Base-by-base conservation (phyloP, 805 yeast genomes). In the Wickerhamomyces ciferrii region DNA sequence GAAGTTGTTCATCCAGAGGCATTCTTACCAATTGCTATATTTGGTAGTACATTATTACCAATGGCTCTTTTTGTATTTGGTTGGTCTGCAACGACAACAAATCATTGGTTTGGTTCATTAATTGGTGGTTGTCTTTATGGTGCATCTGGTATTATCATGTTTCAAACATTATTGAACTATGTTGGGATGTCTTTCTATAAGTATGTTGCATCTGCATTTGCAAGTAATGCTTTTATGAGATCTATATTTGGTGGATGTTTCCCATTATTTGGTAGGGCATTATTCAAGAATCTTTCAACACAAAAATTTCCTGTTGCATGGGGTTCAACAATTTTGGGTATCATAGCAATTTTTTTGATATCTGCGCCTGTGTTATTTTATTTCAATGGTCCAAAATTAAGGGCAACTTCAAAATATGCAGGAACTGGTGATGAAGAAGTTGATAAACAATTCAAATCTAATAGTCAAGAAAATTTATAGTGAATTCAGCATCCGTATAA, bases 161-260 rank as follows among this genome's bases (percentile, higher is more conserved):
- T 81, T 69, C 78, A 78, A 51, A 78, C 83, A 7, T 71, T 79
- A 43, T 62, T 81, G 42, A 79, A 77, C 59, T 82, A 82, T 55
- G 65, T 82, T 47, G 77, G 80, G 39, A 84, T 81, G 59, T 69
- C 84, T 40, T 82, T 78, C 58, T 70, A 78, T 24, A 59, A 70
- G 39, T 75, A 69, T 51, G 80, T 84, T 11, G 87, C 87, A 3
- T 76, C 84, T 10, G 84, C 84, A 2, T 69, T 83, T 53, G 85
- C 89, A 2, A 87, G 80, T 13, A 84, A 83, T 61, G 78, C 88
- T 0, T 71, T 85, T 53, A 62, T 83, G 58, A 76, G 91, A 62
- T 76, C 85, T 2, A 69, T 71, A 0, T 77, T 80, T 54, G 91
- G 85, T 43, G 85, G 83, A 3, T 75, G 75, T 1, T 80, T 79